Evolutionary conservation across 495 filamentous ascomycete species (phyloP).

Genomic region (Friedmanniomyces simplex): DNA sequence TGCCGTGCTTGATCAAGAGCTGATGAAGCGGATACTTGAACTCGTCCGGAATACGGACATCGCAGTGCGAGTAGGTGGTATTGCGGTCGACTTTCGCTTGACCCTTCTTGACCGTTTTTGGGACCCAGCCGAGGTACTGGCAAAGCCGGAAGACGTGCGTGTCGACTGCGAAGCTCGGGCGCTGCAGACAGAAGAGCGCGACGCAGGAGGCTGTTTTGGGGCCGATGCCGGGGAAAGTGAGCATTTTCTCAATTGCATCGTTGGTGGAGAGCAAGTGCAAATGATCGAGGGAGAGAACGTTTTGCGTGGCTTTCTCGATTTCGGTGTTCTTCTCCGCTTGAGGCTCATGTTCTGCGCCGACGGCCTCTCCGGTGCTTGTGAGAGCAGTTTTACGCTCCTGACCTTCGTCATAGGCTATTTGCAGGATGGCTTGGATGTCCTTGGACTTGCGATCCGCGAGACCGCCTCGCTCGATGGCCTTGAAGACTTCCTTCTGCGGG

Average conservation of each 20-base stretch:
- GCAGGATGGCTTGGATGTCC: slow-evolving; percentile 70
- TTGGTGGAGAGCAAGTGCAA: slow-evolving; percentile 56
- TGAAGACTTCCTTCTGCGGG: slow-evolving; percentile 49
- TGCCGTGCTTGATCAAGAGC: slow-evolving; percentile 78
- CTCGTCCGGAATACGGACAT: slow-evolving; percentile 69
- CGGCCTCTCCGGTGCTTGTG: slow-evolving; percentile 13
- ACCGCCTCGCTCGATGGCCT: slow-evolving; percentile 66
- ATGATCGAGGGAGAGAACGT: slow-evolving; percentile 65
- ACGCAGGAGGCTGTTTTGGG: slow-evolving; percentile 83
- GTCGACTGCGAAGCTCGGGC: slow-evolving; percentile 36
- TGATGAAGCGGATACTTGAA: slow-evolving; percentile 86
- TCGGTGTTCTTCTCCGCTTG: slow-evolving; percentile 40
- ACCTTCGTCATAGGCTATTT: slow-evolving; percentile 66
- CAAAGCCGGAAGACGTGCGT: slow-evolving; percentile 53
- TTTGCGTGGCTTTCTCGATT: slow-evolving; percentile 43
- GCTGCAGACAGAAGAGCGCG: slow-evolving; percentile 42
- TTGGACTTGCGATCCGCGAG: slow-evolving; percentile 60
- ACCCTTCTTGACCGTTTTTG: slow-evolving; percentile 24
- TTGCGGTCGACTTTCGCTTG: slow-evolving; percentile 52
- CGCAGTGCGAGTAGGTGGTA: slow-evolving; percentile 68
- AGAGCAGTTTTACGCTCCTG: slow-evolving; percentile 38
- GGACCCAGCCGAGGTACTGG: slow-evolving; percentile 80
- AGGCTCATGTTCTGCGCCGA: slow-evolving; percentile 31
- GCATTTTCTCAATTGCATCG: slow-evolving; percentile 62
- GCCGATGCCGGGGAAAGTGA: slow-evolving; percentile 73